A percentile compares a stretch with the other conserved stretches of the same genome.
Evolutionary conservation across 495 filamentous ascomycete species (phyloP).

Genomic region (Xylaria telfairii): DNA sequence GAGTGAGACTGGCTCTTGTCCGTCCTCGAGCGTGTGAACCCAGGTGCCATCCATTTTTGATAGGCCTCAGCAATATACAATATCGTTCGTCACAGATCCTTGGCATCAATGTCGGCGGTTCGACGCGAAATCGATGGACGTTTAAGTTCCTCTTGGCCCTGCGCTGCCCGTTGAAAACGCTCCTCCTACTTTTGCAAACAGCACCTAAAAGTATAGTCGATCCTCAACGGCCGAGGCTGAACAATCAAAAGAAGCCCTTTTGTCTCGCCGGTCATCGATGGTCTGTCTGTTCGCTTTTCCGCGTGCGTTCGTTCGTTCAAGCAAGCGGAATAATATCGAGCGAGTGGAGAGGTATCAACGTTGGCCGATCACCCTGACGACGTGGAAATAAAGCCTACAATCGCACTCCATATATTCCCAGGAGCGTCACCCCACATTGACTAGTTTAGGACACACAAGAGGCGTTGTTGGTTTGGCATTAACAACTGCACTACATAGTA

Average conservation of each 20-base stretch:
- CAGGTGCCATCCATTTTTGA: slow-evolving; percentile 25
- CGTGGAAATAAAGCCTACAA: slow-evolving; percentile 16
- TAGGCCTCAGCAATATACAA: background rate
- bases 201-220: background rate
- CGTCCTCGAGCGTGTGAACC: slow-evolving; percentile 21
- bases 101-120: background rate
- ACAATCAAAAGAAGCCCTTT: background rate
- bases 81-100: background rate
- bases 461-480: slow-evolving; percentile 12
- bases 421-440: slow-evolving; percentile 4
- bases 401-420: slow-evolving; percentile 18
- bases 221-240: background rate
- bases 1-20: slow-evolving; percentile 17
- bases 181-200: background rate
- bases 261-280: background rate
- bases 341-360: background rate
- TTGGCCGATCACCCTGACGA: background rate
- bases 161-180: background rate
- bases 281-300: background rate
- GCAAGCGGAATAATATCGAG: background rate
- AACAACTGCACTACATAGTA: background rate
- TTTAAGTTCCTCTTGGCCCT: background rate
- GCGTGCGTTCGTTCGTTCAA: background rate
- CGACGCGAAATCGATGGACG: background rate
- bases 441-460: slow-evolving; percentile 10